Base-by-base conservation (phyloP, 805 yeast species). In the Ogataea trehalophila region DNA sequence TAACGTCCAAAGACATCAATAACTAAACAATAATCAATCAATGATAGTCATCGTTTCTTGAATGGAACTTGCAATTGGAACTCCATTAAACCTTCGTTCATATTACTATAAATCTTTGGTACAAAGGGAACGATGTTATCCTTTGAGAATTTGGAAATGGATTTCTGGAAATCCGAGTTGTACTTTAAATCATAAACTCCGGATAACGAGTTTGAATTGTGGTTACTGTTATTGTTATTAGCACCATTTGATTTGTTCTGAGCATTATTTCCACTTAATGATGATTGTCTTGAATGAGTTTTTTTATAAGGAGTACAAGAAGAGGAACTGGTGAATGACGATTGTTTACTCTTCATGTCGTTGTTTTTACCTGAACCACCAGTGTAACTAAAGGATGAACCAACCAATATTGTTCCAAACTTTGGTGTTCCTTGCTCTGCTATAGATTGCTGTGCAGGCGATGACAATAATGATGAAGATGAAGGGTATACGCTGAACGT, bases 131-230 rank as follows among this genome's bases (percentile, higher is more conserved):
- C 54, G 2, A 57, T 59, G 31, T 59, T 57, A 23, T 56, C 56
- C 44, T 63, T 65, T 1, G 67, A 63, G 44, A 65, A 65, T 39
- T 63, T 65, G n/a, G 66, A 57, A 9, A 65, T 59, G 39, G 65
- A 55, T 23, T 57, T 57, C 39, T 53, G 58, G 41, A 65, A 65
- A 37, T 61, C 62, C 13, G 51, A 23, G 46, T 60, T 59, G 36
- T 59, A 43, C 33, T 54, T 57, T 39, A 55, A 35, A 39, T 44
- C 46, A 23, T 39, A 23, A 15, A 7, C 44, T 23, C 40, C 42
- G 6, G 29, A 17, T 2, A n/a, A 15, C 5, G 34, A 34, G 7
- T 9, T 13, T 16, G 16, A 14, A 22, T 39, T 7, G 41, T 14
- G 17, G 31, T 33, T 9, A 26, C 20, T 20, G 20, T 20, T 20